Evolutionary conservation across 192 early-diverging fungal genomes (phyloP).

Genomic region (Backusella tarrabulga): DNA sequence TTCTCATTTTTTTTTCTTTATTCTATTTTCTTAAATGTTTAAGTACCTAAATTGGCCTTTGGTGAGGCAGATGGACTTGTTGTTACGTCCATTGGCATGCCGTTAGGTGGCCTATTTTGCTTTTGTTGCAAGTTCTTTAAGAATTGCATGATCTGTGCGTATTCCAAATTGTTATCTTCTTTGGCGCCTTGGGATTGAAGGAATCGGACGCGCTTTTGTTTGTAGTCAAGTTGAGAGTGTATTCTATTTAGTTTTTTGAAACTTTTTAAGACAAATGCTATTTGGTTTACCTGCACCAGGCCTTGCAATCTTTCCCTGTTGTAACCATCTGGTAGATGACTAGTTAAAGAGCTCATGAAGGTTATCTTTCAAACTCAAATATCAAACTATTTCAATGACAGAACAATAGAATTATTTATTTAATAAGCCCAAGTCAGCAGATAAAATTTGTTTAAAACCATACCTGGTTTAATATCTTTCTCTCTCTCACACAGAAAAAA

Average conservation of each 20-base stretch:
- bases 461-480: neutral
- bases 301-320: conserved; percentile 29
- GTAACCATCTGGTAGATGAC: conserved; percentile 4
- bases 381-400: neutral
- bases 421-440: neutral
- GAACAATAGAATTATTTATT: conserved; percentile 6
- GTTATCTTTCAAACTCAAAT: conserved; percentile 8
- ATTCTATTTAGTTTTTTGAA: neutral
- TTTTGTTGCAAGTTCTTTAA: conserved; percentile 46
- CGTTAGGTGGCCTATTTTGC: conserved; percentile 18
- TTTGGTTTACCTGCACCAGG: conserved; percentile 21
- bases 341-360: conserved; percentile 5
- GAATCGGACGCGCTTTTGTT: conserved; percentile 4
- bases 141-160: conserved; percentile 63
- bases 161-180: conserved; percentile 76
- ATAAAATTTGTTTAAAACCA: neutral
- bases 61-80: conserved; percentile 28
- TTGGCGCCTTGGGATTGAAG: conserved; percentile 68
- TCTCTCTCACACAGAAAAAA: neutral
- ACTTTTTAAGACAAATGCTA: neutral
- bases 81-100: conserved; percentile 29
- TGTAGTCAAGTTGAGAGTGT: no score
- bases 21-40: neutral
- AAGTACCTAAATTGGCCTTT: neutral
- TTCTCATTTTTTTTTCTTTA: neutral